phyloP scores from a whole-genome alignment of 1,284 basidiomycete genomes.

The Exobasidium cylindrosporum region DNA sequence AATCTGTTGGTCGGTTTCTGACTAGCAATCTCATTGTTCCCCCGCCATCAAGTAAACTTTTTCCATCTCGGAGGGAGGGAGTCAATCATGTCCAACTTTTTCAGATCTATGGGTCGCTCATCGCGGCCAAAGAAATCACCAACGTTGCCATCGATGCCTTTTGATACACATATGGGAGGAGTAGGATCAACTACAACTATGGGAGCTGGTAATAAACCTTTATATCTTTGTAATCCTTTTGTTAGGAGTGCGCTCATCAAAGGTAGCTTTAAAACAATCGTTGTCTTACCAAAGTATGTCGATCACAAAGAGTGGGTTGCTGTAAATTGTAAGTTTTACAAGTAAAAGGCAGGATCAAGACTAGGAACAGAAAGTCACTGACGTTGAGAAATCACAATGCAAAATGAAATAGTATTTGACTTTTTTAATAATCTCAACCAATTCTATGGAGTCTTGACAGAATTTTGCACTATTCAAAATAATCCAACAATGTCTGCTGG shows the following conservation, averaged over 20 bases:
- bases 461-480: conserved; percentile 84
- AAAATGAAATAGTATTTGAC: conserved; percentile 49
- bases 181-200: conserved; percentile 16
- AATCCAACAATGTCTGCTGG: conserved; percentile 95
- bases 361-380: neutral
- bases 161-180: conserved; percentile 17
- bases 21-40: conserved; percentile 31
- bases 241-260: conserved; percentile 95
- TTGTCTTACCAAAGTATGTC: conserved; percentile 82
- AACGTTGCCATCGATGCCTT: conserved; percentile 34
- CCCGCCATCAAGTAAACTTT: conserved; percentile 12
- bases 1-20: too few species aligned
- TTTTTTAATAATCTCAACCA: conserved; percentile 89
- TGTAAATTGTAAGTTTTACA: conserved; percentile 72
- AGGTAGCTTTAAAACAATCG: conserved; percentile 97
- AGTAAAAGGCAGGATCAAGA: neutral
- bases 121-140: conserved; percentile 44
- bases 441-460: conserved; percentile 92
- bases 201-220: conserved; percentile 29
- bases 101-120: conserved; percentile 49
- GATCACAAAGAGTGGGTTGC: conserved; percentile 82
- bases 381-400: too few species aligned
- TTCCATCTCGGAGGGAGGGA: neutral
- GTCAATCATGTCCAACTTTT: conserved; percentile 20
- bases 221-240: conserved; percentile 62